A percentile compares a stretch with the other conserved stretches of the same genome.
Conservation (phyloP, 495 filamentous ascomycete species). For the Rusavskia elegans region DNA sequence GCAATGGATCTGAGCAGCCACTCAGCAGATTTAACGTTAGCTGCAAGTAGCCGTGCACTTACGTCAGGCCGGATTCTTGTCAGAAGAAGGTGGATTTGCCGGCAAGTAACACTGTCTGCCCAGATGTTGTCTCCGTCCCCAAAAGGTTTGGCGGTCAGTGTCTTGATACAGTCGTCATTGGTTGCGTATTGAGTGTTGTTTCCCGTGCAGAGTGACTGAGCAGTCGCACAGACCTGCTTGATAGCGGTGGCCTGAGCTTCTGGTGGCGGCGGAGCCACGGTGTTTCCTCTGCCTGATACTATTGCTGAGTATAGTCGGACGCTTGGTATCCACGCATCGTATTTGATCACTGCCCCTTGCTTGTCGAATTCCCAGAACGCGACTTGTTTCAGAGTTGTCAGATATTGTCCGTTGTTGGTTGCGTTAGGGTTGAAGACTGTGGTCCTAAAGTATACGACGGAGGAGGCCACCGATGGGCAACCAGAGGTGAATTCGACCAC, state of each 20-base stretch:
- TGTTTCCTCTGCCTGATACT: not conserved
- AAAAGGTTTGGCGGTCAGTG: not conserved
- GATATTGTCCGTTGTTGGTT: not conserved
- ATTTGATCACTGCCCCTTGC: slow-evolving; percentile 5
- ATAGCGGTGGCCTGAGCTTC: too few relatives aligned
- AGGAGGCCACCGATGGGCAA: slow-evolving; percentile 6
- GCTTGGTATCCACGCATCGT: slow-evolving; percentile 10
- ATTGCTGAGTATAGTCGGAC: not conserved
- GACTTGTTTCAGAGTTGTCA: slow-evolving; percentile 8
- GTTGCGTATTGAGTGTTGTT: too few relatives aligned
- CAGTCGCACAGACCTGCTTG: too few relatives aligned
- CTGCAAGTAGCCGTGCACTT: not conserved
- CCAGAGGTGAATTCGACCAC: slow-evolving; percentile 7
- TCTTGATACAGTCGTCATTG: not conserved
- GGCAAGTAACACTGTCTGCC: not conserved
- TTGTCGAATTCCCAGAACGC: slow-evolving; percentile 10
- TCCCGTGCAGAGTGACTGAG: too few relatives aligned
- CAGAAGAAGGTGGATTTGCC: not conserved
- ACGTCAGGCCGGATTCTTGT: not conserved
- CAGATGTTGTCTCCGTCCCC: not conserved
- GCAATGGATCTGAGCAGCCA: not conserved
- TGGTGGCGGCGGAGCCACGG: too few relatives aligned
- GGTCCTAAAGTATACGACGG: slow-evolving; percentile 6
- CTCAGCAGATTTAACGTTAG: too few relatives aligned
- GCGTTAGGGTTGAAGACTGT: not conserved